Conservation (phyloP, 225 moss, liverwort and hornwort genomes). For the Rhytidiadelphus loreus region DNA sequence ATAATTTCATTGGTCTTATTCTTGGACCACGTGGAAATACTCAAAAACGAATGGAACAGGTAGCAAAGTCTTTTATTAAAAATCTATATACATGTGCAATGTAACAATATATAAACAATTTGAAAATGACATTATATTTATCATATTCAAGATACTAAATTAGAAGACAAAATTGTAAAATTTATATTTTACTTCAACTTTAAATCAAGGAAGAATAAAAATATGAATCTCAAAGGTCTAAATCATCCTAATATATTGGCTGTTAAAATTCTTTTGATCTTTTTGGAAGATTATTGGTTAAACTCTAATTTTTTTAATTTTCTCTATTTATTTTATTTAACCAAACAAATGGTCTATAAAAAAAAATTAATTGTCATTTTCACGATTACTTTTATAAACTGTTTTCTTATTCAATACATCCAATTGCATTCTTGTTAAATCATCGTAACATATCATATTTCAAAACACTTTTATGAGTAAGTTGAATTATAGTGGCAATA, state of each 20-base stretch:
- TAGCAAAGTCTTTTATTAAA: neutral
- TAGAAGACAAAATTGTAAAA: neutral
- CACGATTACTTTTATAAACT: neutral
- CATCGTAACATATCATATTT: too few species aligned
- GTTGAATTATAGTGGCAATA: neutral
- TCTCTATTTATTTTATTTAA: neutral
- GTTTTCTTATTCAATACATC: neutral
- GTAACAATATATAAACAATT: neutral
- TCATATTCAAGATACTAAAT: too few species aligned
- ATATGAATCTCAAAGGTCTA: too few species aligned
- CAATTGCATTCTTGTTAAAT: neutral
- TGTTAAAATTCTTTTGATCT: fast-evolving
- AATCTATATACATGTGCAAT: neutral
- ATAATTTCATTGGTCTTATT: constrained; percentile 88
- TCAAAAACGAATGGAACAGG: constrained; percentile 83
- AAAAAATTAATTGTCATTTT: too few species aligned
- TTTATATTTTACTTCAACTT: neutral
- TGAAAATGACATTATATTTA: neutral
- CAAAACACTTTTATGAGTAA: fast-evolving
- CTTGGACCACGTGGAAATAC: constrained; percentile 84
- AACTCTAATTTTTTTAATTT: neutral
- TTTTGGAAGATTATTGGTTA: neutral
- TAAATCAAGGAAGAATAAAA: too few species aligned
- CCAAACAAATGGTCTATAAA: too few species aligned
- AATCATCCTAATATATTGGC: too few species aligned